Percentiles rank a stretch among this genome's conserved stretches.
Conservation (phyloP, 177 flowering plant genomes). For the Telopea speciosissima region DNA sequence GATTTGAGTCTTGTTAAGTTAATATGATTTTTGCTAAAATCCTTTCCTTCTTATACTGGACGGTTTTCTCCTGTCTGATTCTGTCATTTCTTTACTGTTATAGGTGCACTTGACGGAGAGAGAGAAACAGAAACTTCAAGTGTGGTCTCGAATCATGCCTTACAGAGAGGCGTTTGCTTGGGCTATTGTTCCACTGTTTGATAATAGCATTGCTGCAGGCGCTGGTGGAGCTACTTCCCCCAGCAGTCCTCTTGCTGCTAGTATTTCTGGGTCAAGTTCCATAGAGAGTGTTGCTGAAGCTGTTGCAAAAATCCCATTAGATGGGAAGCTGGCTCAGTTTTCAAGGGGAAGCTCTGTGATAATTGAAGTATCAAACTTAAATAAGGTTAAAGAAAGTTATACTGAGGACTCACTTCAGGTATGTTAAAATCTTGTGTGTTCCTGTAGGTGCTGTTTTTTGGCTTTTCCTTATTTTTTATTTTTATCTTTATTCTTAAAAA, state of each 20-base stretch:
- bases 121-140: constrained; percentile 94
- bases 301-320: constrained; percentile 53
- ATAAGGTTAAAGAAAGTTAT: constrained; percentile 94
- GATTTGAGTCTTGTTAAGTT: not conserved
- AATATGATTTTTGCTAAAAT: not conserved
- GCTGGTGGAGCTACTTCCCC: constrained; percentile 88
- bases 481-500: not conserved
- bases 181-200: constrained; percentile 94
- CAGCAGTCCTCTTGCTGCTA: constrained; percentile 80
- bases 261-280: constrained; percentile 66
- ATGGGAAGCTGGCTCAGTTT: constrained; percentile 62
- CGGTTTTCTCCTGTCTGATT: not conserved
- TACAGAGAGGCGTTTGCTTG: constrained; percentile 92
- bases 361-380: constrained; percentile 85
- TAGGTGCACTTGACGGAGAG: constrained; percentile 90
- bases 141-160: constrained; percentile 98
- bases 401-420: constrained; percentile 97
- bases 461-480: not conserved
- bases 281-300: constrained; percentile 71
- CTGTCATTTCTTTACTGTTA: constrained; percentile 5
- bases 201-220: constrained; percentile 45
- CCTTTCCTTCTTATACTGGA: not conserved
- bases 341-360: constrained; percentile 65
- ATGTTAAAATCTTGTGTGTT: constrained; percentile 1
- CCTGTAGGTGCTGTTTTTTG: not conserved